phyloP scores from a whole-genome alignment of 345 rosid species.

The Capsella bursapastoris region DNA sequence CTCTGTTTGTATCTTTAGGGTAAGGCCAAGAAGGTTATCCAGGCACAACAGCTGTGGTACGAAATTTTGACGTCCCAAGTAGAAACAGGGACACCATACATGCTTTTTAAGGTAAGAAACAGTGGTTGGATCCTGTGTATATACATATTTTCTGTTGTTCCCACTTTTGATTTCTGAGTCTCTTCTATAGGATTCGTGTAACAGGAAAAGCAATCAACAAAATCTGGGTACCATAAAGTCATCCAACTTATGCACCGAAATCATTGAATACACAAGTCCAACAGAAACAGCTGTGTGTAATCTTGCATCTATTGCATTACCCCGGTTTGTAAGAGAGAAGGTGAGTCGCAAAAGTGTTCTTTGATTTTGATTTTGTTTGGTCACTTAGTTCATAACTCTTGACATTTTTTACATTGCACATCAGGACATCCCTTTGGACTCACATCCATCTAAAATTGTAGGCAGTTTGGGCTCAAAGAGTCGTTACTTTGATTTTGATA shows the following conservation, averaged over 20 bases:
- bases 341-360: slow-evolving; percentile 43
- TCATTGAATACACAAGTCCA: slow-evolving; percentile 89
- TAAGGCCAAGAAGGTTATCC: slow-evolving; percentile 87
- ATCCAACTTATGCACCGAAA: slow-evolving; percentile 4
- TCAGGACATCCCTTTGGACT: slow-evolving; percentile 45
- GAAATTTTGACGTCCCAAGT: slow-evolving; percentile 86
- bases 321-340: slow-evolving; percentile 64
- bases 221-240: slow-evolving; percentile 75
- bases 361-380: background rate
- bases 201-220: slow-evolving; percentile 93
- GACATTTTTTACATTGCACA: slow-evolving; percentile 5
- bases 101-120: slow-evolving; percentile 82
- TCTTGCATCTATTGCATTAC: slow-evolving; percentile 93
- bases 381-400: slow-evolving; percentile 14
- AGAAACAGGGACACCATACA: slow-evolving; percentile 98
- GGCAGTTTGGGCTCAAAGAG: slow-evolving; percentile 80
- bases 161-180: background rate
- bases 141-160: background rate
- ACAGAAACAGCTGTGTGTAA: slow-evolving; percentile 95
- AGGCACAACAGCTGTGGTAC: slow-evolving; percentile 87
- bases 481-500: slow-evolving; percentile 87
- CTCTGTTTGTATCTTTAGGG: slow-evolving; percentile 52
- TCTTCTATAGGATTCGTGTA: slow-evolving; percentile 76
- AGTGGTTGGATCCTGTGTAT: background rate
- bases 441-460: slow-evolving; percentile 75